Percentiles rank a stretch among this genome's conserved stretches.
Conservation (phyloP, 306 rosid species). For the Citrullus mucosospermus region DNA sequence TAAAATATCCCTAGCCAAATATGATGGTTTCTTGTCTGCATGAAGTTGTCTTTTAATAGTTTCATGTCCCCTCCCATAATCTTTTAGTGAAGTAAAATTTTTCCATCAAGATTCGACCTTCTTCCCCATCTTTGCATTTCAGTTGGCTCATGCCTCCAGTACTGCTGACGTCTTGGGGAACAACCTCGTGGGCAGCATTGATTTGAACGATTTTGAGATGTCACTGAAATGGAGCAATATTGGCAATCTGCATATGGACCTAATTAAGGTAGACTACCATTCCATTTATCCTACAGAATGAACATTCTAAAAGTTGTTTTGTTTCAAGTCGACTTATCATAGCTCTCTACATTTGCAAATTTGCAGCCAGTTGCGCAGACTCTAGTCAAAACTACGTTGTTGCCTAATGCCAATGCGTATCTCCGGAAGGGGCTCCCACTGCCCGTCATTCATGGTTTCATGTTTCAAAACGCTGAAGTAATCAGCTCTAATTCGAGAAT, state of each 20-base stretch:
- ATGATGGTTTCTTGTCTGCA: background rate
- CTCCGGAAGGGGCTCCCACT: conserved; percentile 66
- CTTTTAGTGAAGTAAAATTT: background rate
- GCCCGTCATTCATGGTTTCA: conserved; percentile 65
- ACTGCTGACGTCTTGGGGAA: conserved; percentile 45
- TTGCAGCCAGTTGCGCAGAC: conserved; percentile 73
- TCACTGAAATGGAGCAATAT: conserved; percentile 75
- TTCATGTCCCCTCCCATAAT: background rate
- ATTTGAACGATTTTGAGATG: conserved; percentile 53
- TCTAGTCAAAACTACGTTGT: conserved; percentile 47
- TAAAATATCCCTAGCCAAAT: background rate
- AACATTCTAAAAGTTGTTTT: background rate
- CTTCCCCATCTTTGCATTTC: conserved; percentile 1
- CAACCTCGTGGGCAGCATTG: conserved; percentile 53
- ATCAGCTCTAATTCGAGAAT: conserved; percentile 43
- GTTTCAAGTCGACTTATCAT: background rate
- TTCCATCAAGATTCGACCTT: background rate
- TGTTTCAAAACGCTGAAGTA: conserved; percentile 47
- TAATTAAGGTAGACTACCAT: conserved; percentile 47
- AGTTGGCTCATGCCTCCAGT: conserved; percentile 63
- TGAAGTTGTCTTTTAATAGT: background rate
- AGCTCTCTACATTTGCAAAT: background rate
- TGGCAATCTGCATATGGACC: conserved; percentile 61
- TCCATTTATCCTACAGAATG: background rate
- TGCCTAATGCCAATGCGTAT: conserved; percentile 60